These are phyloP conservation scores for Citrullus colocynthis DNA, from an alignment of 306 rosid genomes.

Conservation along the genomic window DNA sequence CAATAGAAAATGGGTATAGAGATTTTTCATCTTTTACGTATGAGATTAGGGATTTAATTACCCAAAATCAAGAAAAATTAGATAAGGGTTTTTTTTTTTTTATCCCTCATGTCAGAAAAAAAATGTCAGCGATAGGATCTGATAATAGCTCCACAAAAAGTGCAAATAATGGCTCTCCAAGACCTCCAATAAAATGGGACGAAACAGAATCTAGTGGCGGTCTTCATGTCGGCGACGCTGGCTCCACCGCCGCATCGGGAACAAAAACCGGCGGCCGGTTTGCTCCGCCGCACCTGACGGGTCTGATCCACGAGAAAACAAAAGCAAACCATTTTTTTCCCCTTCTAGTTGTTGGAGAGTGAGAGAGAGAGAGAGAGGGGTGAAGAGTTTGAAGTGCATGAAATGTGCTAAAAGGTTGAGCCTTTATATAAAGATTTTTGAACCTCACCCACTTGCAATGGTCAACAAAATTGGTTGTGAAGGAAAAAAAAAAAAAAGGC, in stretches of 20 bases:
- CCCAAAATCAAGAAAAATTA: background rate
- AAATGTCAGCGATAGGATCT: constrained; percentile 29
- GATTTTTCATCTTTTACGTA: no score
- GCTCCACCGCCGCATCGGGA: constrained; percentile 89
- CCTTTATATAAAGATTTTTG: background rate
- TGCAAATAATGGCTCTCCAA: constrained; percentile 68
- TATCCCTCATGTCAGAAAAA: no score
- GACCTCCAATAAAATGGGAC: constrained; percentile 76
- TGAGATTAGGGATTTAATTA: background rate
- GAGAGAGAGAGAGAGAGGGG: background rate
- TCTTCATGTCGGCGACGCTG: constrained; percentile 78
- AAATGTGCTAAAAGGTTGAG: background rate
- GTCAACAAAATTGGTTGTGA: background rate
- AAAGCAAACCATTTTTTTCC: constrained; percentile 46
- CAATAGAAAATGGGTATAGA: background rate
- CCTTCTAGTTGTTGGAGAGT: background rate
- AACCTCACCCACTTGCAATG: background rate
- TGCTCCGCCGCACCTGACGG: constrained; percentile 47
- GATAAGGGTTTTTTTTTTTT: background rate
- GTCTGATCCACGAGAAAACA: constrained; percentile 80
- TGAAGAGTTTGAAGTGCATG: background rate
- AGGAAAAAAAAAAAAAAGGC: background rate
- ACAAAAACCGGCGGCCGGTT: constrained; percentile 79
- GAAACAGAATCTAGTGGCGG: constrained; percentile 67
- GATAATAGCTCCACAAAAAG: constrained; percentile 63